These are phyloP conservation scores for Penicillium waksmanii DNA, from an alignment of 495 filamentous ascomycete genomes.

Conservation along the genomic window DNA sequence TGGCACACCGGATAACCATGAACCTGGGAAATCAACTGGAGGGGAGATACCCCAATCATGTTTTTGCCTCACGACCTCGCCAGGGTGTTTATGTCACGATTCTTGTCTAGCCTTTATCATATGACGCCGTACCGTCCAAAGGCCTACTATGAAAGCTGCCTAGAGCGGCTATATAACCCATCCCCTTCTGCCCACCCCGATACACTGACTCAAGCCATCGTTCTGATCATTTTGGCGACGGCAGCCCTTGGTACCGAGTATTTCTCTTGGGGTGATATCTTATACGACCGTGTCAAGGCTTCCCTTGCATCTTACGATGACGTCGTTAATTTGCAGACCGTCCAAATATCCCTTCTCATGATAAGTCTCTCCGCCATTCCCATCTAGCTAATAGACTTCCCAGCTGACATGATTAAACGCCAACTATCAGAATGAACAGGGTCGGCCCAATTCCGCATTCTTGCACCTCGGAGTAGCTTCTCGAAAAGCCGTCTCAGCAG, in stretches of 20 bases:
- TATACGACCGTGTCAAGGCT: slow-evolving; percentile 47
- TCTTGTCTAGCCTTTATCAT: slow-evolving; percentile 37
- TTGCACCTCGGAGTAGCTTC: slow-evolving; percentile 41
- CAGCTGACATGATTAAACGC: slow-evolving; percentile 29
- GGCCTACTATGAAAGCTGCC: slow-evolving; percentile 28
- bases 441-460: slow-evolving; percentile 47
- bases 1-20: slow-evolving; percentile 41
- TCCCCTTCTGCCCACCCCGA: slow-evolving; percentile 26
- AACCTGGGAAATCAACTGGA: slow-evolving; percentile 18
- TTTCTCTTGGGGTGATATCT: slow-evolving; percentile 41
- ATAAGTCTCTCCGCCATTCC: slow-evolving; percentile 35
- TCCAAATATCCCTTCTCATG: slow-evolving; percentile 50
- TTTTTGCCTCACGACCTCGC: slow-evolving; percentile 45
- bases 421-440: slow-evolving; percentile 48
- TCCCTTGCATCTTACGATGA: slow-evolving; percentile 40
- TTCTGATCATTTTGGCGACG: slow-evolving; percentile 39
- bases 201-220: slow-evolving; percentile 28
- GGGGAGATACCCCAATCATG: slow-evolving; percentile 32
- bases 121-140: slow-evolving; percentile 39
- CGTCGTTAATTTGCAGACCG: slow-evolving; percentile 45
- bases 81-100: slow-evolving; percentile 38
- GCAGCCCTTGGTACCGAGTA: slow-evolving; percentile 41
- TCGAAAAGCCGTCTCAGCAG: slow-evolving; percentile 47
- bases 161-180: slow-evolving; percentile 40
- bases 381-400: not conserved